Percentiles rank a stretch among this genome's conserved stretches.
These are phyloP conservation scores for Stygiomarasmius scandens DNA, from an alignment of 1,284 basidiomycete genomes.

Conservation along the genomic window DNA sequence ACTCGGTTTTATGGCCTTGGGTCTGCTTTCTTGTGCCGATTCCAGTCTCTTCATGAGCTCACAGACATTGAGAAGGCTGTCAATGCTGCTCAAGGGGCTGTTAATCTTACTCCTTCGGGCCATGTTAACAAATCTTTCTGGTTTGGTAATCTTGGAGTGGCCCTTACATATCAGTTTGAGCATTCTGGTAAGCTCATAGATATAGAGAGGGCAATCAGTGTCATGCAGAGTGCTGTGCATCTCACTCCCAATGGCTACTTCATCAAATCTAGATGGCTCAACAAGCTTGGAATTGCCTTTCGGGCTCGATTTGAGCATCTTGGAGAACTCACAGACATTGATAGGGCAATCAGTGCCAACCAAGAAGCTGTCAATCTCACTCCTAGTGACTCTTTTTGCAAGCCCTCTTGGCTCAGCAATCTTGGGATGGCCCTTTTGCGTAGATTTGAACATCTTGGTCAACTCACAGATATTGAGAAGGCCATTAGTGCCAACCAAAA, in stretches of 20 bases:
- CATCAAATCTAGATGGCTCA: not conserved
- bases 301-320: not conserved
- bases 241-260: constrained; percentile 8
- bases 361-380: not conserved
- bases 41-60: not conserved
- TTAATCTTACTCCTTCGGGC: not conserved
- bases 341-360: constrained; percentile 4
- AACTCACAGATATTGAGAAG: constrained; percentile 2
- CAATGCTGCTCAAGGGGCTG: not conserved
- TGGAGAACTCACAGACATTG: constrained; percentile 9
- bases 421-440: no score
- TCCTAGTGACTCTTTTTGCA: not conserved
- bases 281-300: not conserved
- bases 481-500: constrained; percentile 5
- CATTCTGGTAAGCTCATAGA: not conserved
- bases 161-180: not conserved
- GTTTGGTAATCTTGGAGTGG: not conserved
- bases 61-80: constrained; percentile 7
- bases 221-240: constrained; percentile 16
- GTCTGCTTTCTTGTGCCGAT: not conserved
- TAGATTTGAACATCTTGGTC: no score
- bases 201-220: constrained; percentile 14
- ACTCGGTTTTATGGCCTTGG: not conserved
- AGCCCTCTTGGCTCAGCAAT: not conserved
- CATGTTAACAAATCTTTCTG: not conserved